These are phyloP conservation scores for Neonectria faginata DNA, from an alignment of 2,329 filamentous ascomycete genomes.

Conservation along the genomic window DNA sequence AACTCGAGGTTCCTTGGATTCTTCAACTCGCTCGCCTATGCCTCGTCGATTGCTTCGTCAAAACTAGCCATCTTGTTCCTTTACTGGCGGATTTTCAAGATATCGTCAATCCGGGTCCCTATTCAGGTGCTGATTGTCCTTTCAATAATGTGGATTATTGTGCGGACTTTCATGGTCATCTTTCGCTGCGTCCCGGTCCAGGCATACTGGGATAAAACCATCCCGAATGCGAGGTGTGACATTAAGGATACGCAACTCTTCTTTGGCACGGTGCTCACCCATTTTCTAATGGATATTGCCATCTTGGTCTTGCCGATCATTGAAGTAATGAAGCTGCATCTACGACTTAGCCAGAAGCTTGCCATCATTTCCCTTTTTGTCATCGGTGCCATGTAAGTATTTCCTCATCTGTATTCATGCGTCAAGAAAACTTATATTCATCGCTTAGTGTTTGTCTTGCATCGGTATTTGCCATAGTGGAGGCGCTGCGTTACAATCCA, in stretches of 20 bases:
- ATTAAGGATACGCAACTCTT: slow-evolving; percentile 50
- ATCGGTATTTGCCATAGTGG: slow-evolving; percentile 33
- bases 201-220: slow-evolving; percentile 49
- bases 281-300: slow-evolving; percentile 47
- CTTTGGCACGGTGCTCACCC: slow-evolving; percentile 47
- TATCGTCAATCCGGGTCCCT: slow-evolving; percentile 44
- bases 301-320: slow-evolving; percentile 47
- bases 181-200: slow-evolving; percentile 52
- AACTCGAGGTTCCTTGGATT: slow-evolving; percentile 34
- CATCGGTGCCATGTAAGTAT: slow-evolving; percentile 44
- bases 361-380: slow-evolving; percentile 43
- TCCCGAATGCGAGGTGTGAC: slow-evolving; percentile 45
- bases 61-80: slow-evolving; percentile 48
- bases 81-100: slow-evolving; percentile 48
- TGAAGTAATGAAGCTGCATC: slow-evolving; percentile 45
- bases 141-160: slow-evolving; percentile 44
- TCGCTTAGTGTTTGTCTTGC: slow-evolving; percentile 36
- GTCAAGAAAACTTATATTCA: not conserved
- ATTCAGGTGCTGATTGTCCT: slow-evolving; percentile 43
- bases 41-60: slow-evolving; percentile 43
- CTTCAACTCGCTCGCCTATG: slow-evolving; percentile 38
- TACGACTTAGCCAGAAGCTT: slow-evolving; percentile 40
- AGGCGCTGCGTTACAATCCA: slow-evolving; percentile 32
- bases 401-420: not conserved
- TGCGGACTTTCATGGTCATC: slow-evolving; percentile 48